Evolutionary conservation across 768 basidiomycete species (phyloP), one percentile per base, ranked within the genome.

Genomic region (Boletellus emodensis): DNA sequence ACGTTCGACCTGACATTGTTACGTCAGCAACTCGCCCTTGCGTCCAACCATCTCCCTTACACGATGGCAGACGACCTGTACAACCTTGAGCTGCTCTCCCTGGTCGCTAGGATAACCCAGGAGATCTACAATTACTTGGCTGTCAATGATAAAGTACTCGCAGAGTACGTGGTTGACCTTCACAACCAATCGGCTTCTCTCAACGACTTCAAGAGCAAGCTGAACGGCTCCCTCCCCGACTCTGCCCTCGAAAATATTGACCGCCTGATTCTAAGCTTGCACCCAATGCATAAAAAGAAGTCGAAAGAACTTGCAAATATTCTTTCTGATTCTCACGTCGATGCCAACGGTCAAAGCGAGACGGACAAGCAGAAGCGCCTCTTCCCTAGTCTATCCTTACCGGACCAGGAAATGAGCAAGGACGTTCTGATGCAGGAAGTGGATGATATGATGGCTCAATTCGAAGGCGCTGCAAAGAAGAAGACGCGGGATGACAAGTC

Each of bases 201-300:
- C 44, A 72, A 76, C 7, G 81, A 83, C 41, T 99, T 98, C 80
- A 90, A 92, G 72, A 64, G 69, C 42, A 86, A 89, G 65, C 79
- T 98, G 40, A 76, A 78, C 48, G 84, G 86, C 17, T 83, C 82
- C 56, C 94, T 97, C 62, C 87, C 93, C 4, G 90, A 90, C 54
- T 90, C 90, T 24, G 90, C 97, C 64, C 72, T 95, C 51, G 88
- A 94, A 67, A 94, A 87, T 62, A 81, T 98, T 32, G 95, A 99
- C 72, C 88, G 96, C 17, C 81, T 98, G 46, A 91, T 99, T 59
- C 80, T 96, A 48, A 90, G 81, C 50, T 82, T 97, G 77, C 95
- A 99, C 61, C 96, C 95, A 1, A 96, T 93, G 62, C 87, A 97
- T 75, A 96, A 91, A 76, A 90, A 90, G 68, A 75, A 71, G 38